phyloP scores from a whole-genome alignment of 257 asterid species.

The Przewalskia tangutica region DNA sequence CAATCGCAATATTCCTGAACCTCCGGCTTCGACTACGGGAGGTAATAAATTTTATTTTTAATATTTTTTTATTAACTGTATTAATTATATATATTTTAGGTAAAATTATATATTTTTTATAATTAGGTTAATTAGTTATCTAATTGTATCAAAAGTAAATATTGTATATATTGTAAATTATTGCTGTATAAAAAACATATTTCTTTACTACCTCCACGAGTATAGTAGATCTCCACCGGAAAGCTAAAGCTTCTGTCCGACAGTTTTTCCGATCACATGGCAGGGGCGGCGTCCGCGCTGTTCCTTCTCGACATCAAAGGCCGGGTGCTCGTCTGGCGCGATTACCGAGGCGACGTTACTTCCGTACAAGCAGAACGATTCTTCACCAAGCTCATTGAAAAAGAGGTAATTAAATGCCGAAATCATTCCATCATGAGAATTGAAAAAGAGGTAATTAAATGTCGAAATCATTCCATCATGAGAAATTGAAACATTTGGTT shows the following conservation, averaged over 20 bases:
- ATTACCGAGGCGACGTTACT: slow-evolving; percentile 90
- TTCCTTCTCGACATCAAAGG: slow-evolving; percentile 94
- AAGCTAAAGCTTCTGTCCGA: neutral
- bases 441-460: slow-evolving; percentile 37
- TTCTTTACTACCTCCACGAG: neutral
- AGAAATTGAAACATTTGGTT: neutral
- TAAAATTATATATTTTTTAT: too few relatives aligned
- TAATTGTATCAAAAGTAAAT: too few relatives aligned
- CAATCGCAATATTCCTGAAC: too few relatives aligned
- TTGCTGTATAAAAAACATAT: too few relatives aligned
- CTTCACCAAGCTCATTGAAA: slow-evolving; percentile 78
- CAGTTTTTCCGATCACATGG: slow-evolving; percentile 26
- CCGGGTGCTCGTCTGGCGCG: slow-evolving; percentile 92
- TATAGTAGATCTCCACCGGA: neutral
- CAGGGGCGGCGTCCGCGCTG: slow-evolving; percentile 99
- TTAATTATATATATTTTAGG: too few relatives aligned
- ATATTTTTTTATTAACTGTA: too few relatives aligned
- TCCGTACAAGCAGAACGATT: slow-evolving; percentile 79
- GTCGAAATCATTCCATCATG: too few relatives aligned
- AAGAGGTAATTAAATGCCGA: slow-evolving; percentile 35
- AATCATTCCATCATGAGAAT: too few relatives aligned
- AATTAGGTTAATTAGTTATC: too few relatives aligned
- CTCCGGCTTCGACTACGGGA: too few relatives aligned
- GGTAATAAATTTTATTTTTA: too few relatives aligned
- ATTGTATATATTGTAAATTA: too few relatives aligned